Evolutionary conservation across 2,329 filamentous ascomycete species (phyloP), one percentile per base, ranked within the genome.

Genomic region (Nothopassalora personata): DNA sequence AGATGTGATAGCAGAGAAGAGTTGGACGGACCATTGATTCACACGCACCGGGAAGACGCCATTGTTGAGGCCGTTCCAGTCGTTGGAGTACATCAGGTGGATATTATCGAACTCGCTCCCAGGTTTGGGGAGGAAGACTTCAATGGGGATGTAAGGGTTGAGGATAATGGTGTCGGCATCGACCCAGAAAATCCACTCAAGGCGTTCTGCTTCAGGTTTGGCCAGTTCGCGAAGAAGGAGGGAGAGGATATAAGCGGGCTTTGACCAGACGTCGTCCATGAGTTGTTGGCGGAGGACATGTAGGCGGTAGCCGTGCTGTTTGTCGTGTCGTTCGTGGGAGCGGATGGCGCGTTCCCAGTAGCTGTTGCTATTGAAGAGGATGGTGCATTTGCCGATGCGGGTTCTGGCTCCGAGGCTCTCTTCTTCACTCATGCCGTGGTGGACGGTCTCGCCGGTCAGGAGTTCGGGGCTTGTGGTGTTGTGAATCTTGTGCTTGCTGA

Each of bases 101-200:
- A 73, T 66, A 39, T 73, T 67, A n/a, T 73, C 70, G 49, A 72
- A 72, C 36, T 71, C 71, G 10, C 60, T 56, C 6, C 65, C 67
- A 7, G 62, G 59, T 0, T 72, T 72, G 2, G 75, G 76, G 5
- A 77, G 64, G 59, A 77, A 78, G 2, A 69, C 70, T 19, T 75
- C 71, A 45, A 76, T 68, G 0, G 74, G 74, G 5, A 76, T 70
- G 57, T 75, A 70, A 3, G 76, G 75, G 49, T 78, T 76, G 31
- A 78, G 66, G n/a, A 78, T 70, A 5, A 77, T 68, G 1, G 74
- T 77, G 59, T 78, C 76, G n/a, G 73, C 73, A 54, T 78, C 76
- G 1, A 74, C 71, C 75, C 76, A 78, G 62, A 77, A 68, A 5
- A 78, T 66, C 75, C 76, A 78, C 54, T 77, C 72, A 11, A 77